Evolutionary conservation across 2,329 filamentous ascomycete species (phyloP), one percentile per base, ranked within the genome.

Genomic region (Penicillium sp.): DNA sequence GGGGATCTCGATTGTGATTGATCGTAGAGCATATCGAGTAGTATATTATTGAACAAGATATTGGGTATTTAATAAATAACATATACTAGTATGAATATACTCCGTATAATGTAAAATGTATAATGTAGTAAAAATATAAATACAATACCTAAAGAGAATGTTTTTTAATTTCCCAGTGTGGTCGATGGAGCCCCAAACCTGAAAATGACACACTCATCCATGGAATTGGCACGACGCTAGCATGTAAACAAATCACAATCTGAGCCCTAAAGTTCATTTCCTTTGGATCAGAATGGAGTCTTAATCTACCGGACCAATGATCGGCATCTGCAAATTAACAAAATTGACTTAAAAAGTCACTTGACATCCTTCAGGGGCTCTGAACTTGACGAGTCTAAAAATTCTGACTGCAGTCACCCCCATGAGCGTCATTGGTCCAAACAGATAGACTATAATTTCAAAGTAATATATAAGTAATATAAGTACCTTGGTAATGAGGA

Each of bases 231-330:
- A 48, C 45, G 45, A 47, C 58, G 49, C 58, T 60, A 60, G 29
- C 44, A 53, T 56, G 51, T 54, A 58, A 56, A 53, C 51, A 57
- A 60, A 60, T 59, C 57, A 59, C 52, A 59, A 59, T 55, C 51
- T 47, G 49, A 24, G 21, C 26, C 31, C 32, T 22, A 32, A 29
- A 40, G 15, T 31, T 26, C 43, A 45, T 54, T 46, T 43, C 19
- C 46, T 28, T 45, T 45, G 42, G 45, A 45, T 50, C 43, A 38
- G n/a, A 43, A 43, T 43, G 45, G 39, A 37, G 28, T 40, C 31
- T 22, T 31, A 31, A 37, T 42, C 24, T 26, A 41, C 26, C 6
- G 35, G 29, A 33, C 48, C 48, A 50, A 50, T 50, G 48, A 50
- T 50, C 48, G 48, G 10, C 43, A 38, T 37, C 12, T 21, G 24